These are phyloP conservation scores for Talaromyces stipitatus DNA, from an alignment of 495 filamentous ascomycete genomes.

Conservation along the genomic window DNA sequence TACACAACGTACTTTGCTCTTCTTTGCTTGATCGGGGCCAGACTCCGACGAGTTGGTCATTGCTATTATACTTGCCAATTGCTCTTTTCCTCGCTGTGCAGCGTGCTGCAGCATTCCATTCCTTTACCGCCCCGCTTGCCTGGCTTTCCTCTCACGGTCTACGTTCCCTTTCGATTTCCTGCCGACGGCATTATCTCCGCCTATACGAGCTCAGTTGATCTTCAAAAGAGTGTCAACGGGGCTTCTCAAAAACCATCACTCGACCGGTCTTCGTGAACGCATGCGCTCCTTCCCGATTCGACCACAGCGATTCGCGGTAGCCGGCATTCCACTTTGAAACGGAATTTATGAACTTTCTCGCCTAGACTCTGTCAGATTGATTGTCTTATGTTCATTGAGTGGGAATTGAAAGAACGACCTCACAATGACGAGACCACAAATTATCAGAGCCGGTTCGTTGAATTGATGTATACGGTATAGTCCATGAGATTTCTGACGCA, in stretches of 20 bases:
- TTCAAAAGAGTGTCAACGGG: neutral
- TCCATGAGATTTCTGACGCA: slow-evolving; percentile 6
- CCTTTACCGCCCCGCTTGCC: neutral
- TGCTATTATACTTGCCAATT: neutral
- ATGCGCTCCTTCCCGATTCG: neutral
- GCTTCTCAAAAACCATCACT: neutral
- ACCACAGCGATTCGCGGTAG: neutral
- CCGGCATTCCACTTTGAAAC: neutral
- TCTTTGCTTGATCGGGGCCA: neutral
- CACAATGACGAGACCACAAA: slow-evolving; percentile 65
- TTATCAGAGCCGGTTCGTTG: slow-evolving; percentile 68
- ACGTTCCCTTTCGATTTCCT: neutral
- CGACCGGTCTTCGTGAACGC: neutral
- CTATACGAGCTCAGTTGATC: neutral
- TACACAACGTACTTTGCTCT: neutral
- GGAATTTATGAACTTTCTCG: neutral
- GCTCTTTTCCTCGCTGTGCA: neutral
- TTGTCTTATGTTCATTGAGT: neutral
- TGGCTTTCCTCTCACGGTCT: neutral
- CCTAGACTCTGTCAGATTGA: neutral
- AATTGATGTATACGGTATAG: neutral
- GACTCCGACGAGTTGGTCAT: neutral
- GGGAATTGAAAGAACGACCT: neutral
- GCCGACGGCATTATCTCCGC: neutral
- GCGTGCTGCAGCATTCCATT: slow-evolving; percentile 3